These are phyloP conservation scores for Scheffersomyces insectosa DNA, from an alignment of 1,139 yeast species.

Conservation along the genomic window DNA sequence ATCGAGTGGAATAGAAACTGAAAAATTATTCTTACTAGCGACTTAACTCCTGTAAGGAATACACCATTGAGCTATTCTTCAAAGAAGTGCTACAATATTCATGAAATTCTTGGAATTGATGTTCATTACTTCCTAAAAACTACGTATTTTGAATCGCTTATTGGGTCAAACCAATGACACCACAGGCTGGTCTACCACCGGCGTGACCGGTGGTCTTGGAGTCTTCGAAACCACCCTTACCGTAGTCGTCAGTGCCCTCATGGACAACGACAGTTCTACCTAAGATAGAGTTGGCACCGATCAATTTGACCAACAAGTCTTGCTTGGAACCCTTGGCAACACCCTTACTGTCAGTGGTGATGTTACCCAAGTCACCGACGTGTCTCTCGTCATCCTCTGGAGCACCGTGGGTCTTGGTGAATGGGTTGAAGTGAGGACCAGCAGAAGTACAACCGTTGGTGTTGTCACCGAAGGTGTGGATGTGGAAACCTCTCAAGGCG, in stretches of 20 bases:
- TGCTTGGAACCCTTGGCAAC: slow-evolving; percentile 85
- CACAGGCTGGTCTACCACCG: slow-evolving; percentile 98
- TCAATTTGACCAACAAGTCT: slow-evolving; percentile 73
- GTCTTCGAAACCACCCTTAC: slow-evolving; percentile 93
- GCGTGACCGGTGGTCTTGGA: slow-evolving; percentile 98
- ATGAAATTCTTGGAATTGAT: too few relatives aligned
- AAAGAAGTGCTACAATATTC: too few relatives aligned
- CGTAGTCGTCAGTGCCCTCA: slow-evolving; percentile 93
- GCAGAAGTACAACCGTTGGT: slow-evolving; percentile 99
- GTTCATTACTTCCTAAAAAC: too few relatives aligned
- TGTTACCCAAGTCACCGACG: slow-evolving; percentile 97
- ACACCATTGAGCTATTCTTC: too few relatives aligned
- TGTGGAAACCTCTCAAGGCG: slow-evolving; percentile 94
- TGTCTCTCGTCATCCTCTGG: slow-evolving; percentile 90
- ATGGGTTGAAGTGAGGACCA: slow-evolving; percentile 98
- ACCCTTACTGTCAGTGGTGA: slow-evolving; percentile 82
- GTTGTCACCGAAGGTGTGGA: slow-evolving; percentile 97
- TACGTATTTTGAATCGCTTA: slow-evolving; percentile 15
- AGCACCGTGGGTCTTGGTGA: slow-evolving; percentile 87
- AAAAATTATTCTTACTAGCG: too few relatives aligned
- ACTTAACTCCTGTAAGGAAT: too few relatives aligned
- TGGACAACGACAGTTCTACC: slow-evolving; percentile 98
- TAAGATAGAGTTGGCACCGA: slow-evolving; percentile 82
- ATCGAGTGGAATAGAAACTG: too few relatives aligned
- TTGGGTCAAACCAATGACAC: slow-evolving; percentile 84